phyloP scores from a whole-genome alignment of 768 basidiomycete genomes.

The Lactarius sp. region DNA sequence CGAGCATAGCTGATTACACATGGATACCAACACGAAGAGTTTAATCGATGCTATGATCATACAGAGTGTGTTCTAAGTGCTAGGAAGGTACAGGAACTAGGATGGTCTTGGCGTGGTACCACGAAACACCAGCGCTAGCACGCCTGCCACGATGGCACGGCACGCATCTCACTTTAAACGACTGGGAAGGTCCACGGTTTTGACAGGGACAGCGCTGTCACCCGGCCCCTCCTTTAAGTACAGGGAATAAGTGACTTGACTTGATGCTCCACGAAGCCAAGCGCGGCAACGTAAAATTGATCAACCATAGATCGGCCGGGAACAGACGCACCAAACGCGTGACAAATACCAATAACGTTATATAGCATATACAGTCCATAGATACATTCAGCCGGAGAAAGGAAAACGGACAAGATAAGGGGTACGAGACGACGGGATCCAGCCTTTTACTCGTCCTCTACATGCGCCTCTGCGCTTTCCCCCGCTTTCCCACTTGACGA shows the following conservation, averaged over 20 bases:
- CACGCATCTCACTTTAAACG: too few species aligned
- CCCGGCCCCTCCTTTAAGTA: too few species aligned
- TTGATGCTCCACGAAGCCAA: too few species aligned
- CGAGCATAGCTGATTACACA: too few species aligned
- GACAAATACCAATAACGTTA: conserved; percentile 24
- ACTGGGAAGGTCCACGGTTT: too few species aligned
- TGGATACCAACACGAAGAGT: too few species aligned
- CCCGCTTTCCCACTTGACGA: conserved; percentile 24
- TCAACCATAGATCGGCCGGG: neutral
- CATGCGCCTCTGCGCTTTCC: conserved; percentile 11
- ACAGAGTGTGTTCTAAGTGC: too few species aligned
- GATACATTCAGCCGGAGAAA: conserved; percentile 8
- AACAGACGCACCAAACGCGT: neutral
- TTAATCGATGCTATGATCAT: too few species aligned
- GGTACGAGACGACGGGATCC: neutral
- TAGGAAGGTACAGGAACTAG: neutral
- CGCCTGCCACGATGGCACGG: neutral
- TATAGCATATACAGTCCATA: conserved; percentile 21
- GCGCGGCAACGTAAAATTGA: neutral
- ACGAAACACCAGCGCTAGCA: neutral
- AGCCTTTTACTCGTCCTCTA: conserved; percentile 20
- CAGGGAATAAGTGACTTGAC: neutral
- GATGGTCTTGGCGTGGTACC: too few species aligned
- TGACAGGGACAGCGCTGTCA: too few species aligned
- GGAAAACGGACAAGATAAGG: neutral